phyloP scores from a whole-genome alignment of 2,329 filamentous ascomycete species.

The Diaporthe aspalathi region DNA sequence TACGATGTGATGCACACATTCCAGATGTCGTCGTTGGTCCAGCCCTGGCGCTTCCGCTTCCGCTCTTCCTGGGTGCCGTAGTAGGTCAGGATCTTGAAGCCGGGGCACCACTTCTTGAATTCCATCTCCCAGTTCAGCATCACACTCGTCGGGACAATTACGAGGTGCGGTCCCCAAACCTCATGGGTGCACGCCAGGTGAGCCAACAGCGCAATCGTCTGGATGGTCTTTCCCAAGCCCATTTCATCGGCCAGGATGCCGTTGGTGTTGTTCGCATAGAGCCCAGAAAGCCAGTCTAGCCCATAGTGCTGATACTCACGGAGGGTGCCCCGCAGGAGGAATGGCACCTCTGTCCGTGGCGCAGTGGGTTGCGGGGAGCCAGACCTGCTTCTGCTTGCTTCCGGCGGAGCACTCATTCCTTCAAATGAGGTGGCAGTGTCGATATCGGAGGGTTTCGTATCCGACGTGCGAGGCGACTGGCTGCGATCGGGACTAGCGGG shows the following conservation, averaged over 20 bases:
- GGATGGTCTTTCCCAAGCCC: constrained; percentile 98
- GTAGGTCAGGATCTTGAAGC: constrained; percentile 97
- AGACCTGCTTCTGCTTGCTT: constrained; percentile 47
- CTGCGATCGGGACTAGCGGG: constrained; percentile 57
- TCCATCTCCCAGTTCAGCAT: constrained; percentile 99
- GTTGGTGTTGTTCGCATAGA: constrained; percentile 93
- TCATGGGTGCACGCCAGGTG: constrained; percentile 91
- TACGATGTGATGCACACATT: constrained; percentile 99
- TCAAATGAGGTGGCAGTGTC: constrained; percentile 56
- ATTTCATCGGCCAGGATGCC: constrained; percentile 98
- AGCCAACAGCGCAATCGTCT: constrained; percentile 93
- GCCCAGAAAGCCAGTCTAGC: constrained; percentile 94
- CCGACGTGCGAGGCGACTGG: constrained; percentile 60
- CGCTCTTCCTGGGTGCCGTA: constrained; percentile 95
- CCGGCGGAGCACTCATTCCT: constrained; percentile 48
- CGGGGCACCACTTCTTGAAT: constrained; percentile 98
- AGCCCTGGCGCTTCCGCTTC: constrained; percentile 88
- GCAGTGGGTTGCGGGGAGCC: constrained; percentile 49
- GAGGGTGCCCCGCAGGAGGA: constrained; percentile 85
- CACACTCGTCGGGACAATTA: constrained; percentile 96
- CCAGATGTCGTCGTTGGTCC: constrained; percentile 93
- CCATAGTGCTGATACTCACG: constrained; percentile 97
- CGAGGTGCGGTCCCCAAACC: constrained; percentile 95
- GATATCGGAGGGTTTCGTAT: constrained; percentile 63
- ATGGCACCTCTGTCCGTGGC: constrained; percentile 79